phyloP scores from a whole-genome alignment of 139 green algal genomes.

The Nannochloris sp. region DNA sequence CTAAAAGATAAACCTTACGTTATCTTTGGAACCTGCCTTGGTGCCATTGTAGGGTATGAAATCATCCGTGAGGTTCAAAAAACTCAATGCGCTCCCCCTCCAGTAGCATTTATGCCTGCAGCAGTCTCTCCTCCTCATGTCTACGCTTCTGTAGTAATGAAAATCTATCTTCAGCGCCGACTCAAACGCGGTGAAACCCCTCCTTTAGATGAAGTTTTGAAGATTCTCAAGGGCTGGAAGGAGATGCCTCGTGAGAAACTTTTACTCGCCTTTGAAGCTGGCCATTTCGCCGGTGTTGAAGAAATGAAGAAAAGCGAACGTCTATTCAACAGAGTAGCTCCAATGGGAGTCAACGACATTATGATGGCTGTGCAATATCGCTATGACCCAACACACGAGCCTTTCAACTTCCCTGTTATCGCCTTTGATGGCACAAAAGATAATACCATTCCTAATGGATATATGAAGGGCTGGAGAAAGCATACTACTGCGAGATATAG shows the following conservation, averaged over 20 bases:
- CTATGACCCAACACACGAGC: background rate
- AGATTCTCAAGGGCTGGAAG: constrained; percentile 19
- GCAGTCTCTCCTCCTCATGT: constrained; percentile 39
- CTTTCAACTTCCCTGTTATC: constrained; percentile 18
- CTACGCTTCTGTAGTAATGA: constrained; percentile 31
- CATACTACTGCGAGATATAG: constrained; percentile 15
- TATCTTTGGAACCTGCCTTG: constrained; percentile 40
- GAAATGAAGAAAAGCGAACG: constrained; percentile 38
- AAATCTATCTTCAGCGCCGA: constrained; percentile 22
- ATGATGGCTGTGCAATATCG: constrained; percentile 42
- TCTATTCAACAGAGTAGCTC: constrained; percentile 36
- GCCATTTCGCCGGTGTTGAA: constrained; percentile 38
- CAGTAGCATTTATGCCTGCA: constrained; percentile 27
- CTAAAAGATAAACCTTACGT: constrained; percentile 36
- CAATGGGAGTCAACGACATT: constrained; percentile 41
- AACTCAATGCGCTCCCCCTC: background rate
- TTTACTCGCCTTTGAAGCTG: constrained; percentile 34
- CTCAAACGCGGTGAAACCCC: constrained; percentile 12
- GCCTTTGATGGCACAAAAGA: constrained; percentile 28
- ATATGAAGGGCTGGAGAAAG: constrained; percentile 22
- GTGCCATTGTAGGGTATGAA: constrained; percentile 40
- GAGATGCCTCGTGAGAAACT: constrained; percentile 13
- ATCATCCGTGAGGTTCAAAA: constrained; percentile 8
- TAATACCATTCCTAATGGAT: constrained; percentile 24
- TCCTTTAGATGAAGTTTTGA: constrained; percentile 18